phyloP scores from a whole-genome alignment of 2,329 filamentous ascomycete species.

The Graphilbum sp. region DNA sequence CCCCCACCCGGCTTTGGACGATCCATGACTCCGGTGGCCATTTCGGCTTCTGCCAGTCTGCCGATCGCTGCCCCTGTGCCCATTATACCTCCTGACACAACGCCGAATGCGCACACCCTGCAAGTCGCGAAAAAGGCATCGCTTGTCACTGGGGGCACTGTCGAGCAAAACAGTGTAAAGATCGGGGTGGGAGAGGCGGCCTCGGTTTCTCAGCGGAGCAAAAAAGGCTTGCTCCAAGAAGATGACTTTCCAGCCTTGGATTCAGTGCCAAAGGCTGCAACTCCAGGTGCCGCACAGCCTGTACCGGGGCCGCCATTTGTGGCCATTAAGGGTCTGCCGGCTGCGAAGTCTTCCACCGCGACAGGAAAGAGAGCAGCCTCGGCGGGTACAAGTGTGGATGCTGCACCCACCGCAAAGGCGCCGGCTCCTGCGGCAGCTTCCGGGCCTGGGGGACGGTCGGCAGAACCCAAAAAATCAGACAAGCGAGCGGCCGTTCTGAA shows the following conservation, averaged over 20 bases:
- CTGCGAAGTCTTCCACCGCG: slow-evolving; percentile 19
- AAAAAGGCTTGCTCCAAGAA: slow-evolving; percentile 29
- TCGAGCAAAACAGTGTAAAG: too few species aligned
- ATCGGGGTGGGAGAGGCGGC: too few species aligned
- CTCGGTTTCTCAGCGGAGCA: not conserved
- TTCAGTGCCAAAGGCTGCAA: slow-evolving; percentile 23
- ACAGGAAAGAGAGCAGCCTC: slow-evolving; percentile 12
- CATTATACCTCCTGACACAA: not conserved
- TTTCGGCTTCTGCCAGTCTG: not conserved
- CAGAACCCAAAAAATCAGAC: slow-evolving; percentile 11
- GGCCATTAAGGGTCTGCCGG: not conserved
- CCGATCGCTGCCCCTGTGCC: not conserved
- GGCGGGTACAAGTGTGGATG: slow-evolving; percentile 17
- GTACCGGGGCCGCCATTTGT: too few species aligned
- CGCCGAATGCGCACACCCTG: not conserved
- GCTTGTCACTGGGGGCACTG: too few species aligned
- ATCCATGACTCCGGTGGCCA: slow-evolving; percentile 3
- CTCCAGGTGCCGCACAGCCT: slow-evolving; percentile 14
- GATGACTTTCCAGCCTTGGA: slow-evolving; percentile 48
- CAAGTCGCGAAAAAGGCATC: too few species aligned
- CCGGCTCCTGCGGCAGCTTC: not conserved
- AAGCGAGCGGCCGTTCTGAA: slow-evolving; percentile 28
- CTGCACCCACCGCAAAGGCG: slow-evolving; percentile 5
- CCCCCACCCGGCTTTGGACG: slow-evolving; percentile 15
- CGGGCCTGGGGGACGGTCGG: slow-evolving; percentile 6